Percentiles rank a stretch among this genome's conserved stretches.
These are phyloP conservation scores for Cercospora canescens DNA, from an alignment of 2,329 filamentous ascomycete genomes.

Conservation along the genomic window DNA sequence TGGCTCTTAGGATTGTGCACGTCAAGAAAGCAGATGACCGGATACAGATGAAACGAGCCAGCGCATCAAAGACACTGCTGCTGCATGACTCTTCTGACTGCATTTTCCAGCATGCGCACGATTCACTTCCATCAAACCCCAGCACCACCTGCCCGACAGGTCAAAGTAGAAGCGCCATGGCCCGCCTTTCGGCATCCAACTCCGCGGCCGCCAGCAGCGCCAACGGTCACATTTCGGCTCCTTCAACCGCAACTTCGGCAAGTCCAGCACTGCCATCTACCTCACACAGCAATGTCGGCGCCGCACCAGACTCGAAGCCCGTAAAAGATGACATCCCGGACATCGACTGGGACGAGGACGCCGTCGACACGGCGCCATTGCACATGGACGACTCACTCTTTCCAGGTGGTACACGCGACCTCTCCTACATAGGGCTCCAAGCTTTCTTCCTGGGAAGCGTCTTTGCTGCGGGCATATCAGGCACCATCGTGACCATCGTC, in stretches of 20 bases:
- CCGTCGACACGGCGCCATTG: slow-evolving; percentile 13
- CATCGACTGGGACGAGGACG: slow-evolving; percentile 11
- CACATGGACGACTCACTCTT: slow-evolving; percentile 38
- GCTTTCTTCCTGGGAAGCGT: slow-evolving; percentile 46
- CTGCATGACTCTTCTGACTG: neutral
- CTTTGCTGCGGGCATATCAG: slow-evolving; percentile 37
- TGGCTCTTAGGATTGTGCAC: slow-evolving; percentile 6
- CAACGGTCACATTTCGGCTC: slow-evolving; percentile 14
- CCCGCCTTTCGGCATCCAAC: slow-evolving; percentile 28
- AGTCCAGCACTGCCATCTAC: neutral
- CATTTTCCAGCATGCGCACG: neutral
- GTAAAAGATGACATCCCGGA: slow-evolving; percentile 4
- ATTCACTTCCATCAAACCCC: neutral
- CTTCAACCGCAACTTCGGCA: slow-evolving; percentile 1
- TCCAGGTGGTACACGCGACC: slow-evolving; percentile 45
- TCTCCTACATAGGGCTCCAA: slow-evolving; percentile 49
- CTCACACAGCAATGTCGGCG: neutral
- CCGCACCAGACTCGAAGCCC: neutral
- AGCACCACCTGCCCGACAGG: neutral
- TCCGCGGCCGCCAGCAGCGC: slow-evolving; percentile 19
- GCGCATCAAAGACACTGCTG: slow-evolving; percentile 7
- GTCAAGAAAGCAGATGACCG: slow-evolving; percentile 15
- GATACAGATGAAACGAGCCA: slow-evolving; percentile 10
- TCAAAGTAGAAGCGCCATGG: slow-evolving; percentile 20
- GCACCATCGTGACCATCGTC: slow-evolving; percentile 27